Percentiles rank a stretch among this genome's conserved stretches.
Conservation (phyloP, 768 basidiomycete genomes). For the Phanerochaete carnosa region DNA sequence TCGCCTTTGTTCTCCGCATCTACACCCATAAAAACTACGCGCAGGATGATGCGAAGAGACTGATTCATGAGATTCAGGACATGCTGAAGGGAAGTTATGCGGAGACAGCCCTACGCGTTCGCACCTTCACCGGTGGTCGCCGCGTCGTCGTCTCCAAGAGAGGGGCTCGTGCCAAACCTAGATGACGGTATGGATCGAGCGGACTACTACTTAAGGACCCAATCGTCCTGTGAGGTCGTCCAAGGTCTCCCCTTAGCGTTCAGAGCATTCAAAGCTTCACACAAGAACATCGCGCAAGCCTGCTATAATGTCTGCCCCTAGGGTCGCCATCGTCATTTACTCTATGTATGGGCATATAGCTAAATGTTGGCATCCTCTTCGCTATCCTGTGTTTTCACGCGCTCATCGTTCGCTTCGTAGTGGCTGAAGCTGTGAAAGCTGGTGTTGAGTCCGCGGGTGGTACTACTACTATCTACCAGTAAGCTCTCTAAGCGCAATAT, state of each 20-base stretch:
- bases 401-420: constrained; percentile 33
- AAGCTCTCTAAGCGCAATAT: constrained; percentile 11
- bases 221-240: too few relatives aligned
- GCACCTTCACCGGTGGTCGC: background rate
- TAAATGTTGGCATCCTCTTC: constrained; percentile 40
- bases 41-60: too few relatives aligned
- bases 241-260: background rate
- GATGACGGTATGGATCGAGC: background rate
- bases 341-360: constrained; percentile 72
- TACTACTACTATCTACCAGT: constrained; percentile 44
- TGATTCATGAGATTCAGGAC: too few relatives aligned
- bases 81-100: too few relatives aligned
- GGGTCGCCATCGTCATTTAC: constrained; percentile 70
- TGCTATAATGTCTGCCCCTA: constrained; percentile 26
- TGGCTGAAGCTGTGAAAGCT: constrained; percentile 51
- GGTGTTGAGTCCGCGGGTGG: constrained; percentile 45
- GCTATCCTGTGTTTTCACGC: background rate
- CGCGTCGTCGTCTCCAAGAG: background rate
- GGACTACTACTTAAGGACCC: too few relatives aligned
- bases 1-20: background rate
- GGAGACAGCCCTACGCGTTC: background rate
- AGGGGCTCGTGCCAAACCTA: background rate
- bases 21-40: background rate
- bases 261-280: background rate
- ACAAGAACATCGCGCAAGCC: background rate